Conservation (phyloP, 805 yeast genomes). For the Sporopachydermia quercuum region DNA sequence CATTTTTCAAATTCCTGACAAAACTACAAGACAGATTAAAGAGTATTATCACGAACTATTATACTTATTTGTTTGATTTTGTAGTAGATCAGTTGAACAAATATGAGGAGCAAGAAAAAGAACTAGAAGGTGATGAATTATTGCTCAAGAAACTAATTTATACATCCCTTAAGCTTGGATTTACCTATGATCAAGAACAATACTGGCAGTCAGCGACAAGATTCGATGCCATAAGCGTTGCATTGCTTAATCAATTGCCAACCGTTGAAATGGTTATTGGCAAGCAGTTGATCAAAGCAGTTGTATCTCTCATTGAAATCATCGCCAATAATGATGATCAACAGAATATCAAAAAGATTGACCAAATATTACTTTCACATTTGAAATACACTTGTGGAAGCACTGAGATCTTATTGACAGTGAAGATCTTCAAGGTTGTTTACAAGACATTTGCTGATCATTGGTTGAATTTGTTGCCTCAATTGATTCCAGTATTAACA, state of each 20-base stretch:
- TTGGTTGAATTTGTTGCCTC: slow-evolving; percentile 86
- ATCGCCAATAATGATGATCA: slow-evolving; percentile 58
- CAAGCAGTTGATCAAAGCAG: slow-evolving; percentile 63
- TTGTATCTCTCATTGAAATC: slow-evolving; percentile 58
- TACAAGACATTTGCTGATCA: slow-evolving; percentile 89
- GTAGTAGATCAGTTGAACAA: slow-evolving; percentile 39
- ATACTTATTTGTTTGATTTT: slow-evolving; percentile 72
- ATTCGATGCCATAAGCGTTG: slow-evolving; percentile 52
- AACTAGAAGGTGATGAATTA: slow-evolving; percentile 20
- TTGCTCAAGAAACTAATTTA: slow-evolving; percentile 61
- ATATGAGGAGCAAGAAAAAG: slow-evolving; percentile 27
- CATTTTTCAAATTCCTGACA: slow-evolving; percentile 78
- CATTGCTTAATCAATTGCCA: slow-evolving; percentile 50
- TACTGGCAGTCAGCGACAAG: slow-evolving; percentile 87
- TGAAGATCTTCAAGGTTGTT: slow-evolving; percentile 60
- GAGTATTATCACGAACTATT: slow-evolving; percentile 80
- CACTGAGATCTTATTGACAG: slow-evolving; percentile 64
- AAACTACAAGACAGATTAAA: slow-evolving; percentile 71
- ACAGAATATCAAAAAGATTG: slow-evolving; percentile 54
- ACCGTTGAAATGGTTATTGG: slow-evolving; percentile 65
- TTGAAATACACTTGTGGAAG: slow-evolving; percentile 48
- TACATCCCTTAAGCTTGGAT: slow-evolving; percentile 62
- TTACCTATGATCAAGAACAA: slow-evolving; percentile 83
- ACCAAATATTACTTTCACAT: slow-evolving; percentile 45
- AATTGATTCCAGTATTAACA: slow-evolving; percentile 88